phyloP scores from a whole-genome alignment of 108 stramenopile genomes.

The Seminavis robusta region DNA sequence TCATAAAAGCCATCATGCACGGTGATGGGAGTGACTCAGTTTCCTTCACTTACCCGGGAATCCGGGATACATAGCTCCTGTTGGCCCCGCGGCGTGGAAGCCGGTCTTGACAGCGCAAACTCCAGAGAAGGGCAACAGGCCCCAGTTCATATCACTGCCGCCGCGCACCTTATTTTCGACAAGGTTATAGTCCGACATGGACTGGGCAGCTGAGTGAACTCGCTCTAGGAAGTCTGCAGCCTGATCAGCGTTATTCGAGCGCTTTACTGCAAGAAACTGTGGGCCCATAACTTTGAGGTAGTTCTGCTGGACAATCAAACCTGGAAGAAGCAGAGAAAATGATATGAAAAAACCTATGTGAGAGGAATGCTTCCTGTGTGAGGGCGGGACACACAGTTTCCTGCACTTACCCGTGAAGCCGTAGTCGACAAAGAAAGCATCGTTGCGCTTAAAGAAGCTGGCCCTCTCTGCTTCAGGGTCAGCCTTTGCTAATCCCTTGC shows the following conservation, averaged over 20 bases:
- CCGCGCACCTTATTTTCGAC: conserved; percentile 76
- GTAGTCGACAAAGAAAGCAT: conserved; percentile 97
- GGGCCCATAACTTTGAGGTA: conserved; percentile 72
- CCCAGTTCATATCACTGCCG: conserved; percentile 91
- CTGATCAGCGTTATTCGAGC: conserved; percentile 36
- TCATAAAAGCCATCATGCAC: no score
- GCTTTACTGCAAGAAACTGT: conserved; percentile 40
- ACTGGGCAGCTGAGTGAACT: conserved; percentile 73
- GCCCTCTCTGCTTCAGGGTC: conserved; percentile 47
- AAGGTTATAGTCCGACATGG: conserved; percentile 88
- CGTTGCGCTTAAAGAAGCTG: conserved; percentile 75
- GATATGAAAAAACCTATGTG: no score
- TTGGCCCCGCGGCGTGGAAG: conserved; percentile 70
- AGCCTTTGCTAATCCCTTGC: conserved; percentile 48
- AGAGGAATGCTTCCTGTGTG: no score
- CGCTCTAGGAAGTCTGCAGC: conserved; percentile 48
- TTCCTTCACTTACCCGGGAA: no score
- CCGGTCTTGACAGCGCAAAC: conserved; percentile 89
- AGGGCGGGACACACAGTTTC: no score
- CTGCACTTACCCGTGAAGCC: no score
- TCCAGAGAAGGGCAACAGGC: conserved; percentile 79
- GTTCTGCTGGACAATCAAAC: conserved; percentile 93
- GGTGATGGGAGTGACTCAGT: no score
- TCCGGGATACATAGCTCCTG: conserved; percentile 74
- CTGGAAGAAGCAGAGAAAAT: no score